These are phyloP conservation scores for Penicillium cosmopolitanum DNA, from an alignment of 495 filamentous ascomycete genomes.

Conservation along the genomic window DNA sequence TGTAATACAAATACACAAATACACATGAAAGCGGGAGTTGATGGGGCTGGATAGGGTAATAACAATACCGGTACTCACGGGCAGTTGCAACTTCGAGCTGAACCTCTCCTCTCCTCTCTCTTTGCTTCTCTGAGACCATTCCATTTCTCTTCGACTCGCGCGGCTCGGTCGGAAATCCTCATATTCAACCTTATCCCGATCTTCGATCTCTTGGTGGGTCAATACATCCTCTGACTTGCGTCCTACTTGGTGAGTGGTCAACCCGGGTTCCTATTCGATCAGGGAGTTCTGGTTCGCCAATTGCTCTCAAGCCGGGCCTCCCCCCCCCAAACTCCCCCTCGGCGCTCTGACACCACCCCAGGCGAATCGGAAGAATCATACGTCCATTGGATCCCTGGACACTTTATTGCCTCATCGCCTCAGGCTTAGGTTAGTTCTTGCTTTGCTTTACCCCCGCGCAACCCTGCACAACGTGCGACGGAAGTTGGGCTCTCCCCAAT, in stretches of 20 bases:
- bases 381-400: conserved; percentile 7
- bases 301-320: conserved; percentile 33
- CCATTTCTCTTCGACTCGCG: neutral
- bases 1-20: too few species aligned
- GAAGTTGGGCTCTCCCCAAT: conserved; percentile 32
- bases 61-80: neutral
- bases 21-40: too few species aligned
- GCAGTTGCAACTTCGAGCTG: neutral
- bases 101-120: neutral
- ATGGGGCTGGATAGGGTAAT: neutral
- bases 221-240: conserved; percentile 6
- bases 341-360: conserved; percentile 31
- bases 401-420: conserved; percentile 21
- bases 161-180: neutral
- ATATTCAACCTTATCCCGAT: neutral
- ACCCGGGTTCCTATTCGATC: conserved; percentile 27
- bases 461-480: conserved; percentile 41
- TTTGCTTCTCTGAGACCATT: conserved; percentile 1
- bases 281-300: conserved; percentile 52
- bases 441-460: conserved; percentile 10
- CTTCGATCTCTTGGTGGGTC: conserved; percentile 8
- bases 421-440: conserved; percentile 28
- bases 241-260: conserved; percentile 29
- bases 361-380: conserved; percentile 38
- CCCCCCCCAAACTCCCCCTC: conserved; percentile 8